A percentile compares a stretch with the other conserved stretches of the same genome.
Evolutionary conservation across 805 yeast species (phyloP).

Genomic region (Pichia gijzeniarum): DNA sequence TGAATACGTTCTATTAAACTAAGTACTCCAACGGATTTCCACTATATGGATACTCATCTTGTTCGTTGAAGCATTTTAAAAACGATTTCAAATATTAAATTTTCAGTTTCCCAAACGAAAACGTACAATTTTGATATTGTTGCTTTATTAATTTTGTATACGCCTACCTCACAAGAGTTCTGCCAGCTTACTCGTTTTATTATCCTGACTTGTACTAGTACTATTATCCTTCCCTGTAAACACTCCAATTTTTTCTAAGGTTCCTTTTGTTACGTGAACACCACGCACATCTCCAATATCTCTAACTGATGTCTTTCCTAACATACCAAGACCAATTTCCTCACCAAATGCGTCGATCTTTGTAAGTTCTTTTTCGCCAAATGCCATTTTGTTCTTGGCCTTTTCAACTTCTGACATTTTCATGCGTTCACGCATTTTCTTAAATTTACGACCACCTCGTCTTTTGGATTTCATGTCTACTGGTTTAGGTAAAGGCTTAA

Average conservation of each 20-base stretch:
- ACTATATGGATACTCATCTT: too few relatives aligned
- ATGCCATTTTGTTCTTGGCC: slow-evolving; percentile 78
- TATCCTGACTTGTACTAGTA: not conserved
- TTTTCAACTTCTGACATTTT: slow-evolving; percentile 74
- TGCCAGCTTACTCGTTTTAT: not conserved
- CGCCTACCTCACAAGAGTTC: not conserved
- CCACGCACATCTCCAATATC: slow-evolving; percentile 12
- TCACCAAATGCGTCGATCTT: slow-evolving; percentile 64
- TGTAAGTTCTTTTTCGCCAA: slow-evolving; percentile 68
- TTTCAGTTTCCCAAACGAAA: too few relatives aligned
- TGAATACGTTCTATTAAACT: too few relatives aligned
- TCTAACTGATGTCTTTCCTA: slow-evolving; percentile 29
- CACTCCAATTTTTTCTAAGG: slow-evolving; percentile 12
- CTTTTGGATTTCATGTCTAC: slow-evolving; percentile 70
- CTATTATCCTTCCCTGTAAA: slow-evolving; percentile 2
- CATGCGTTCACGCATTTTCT: slow-evolving; percentile 76
- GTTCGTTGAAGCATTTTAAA: too few relatives aligned
- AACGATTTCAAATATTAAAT: too few relatives aligned
- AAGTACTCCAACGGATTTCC: too few relatives aligned
- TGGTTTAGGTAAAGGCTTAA: slow-evolving; percentile 69
- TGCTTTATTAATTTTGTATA: too few relatives aligned
- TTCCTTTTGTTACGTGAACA: slow-evolving; percentile 13
- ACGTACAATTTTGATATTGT: too few relatives aligned
- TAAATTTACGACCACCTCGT: slow-evolving; percentile 76
- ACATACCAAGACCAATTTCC: slow-evolving; percentile 79